Base-by-base conservation (phyloP, 371 early-diverging fungal species). In the Rhizopus stolonifer region DNA sequence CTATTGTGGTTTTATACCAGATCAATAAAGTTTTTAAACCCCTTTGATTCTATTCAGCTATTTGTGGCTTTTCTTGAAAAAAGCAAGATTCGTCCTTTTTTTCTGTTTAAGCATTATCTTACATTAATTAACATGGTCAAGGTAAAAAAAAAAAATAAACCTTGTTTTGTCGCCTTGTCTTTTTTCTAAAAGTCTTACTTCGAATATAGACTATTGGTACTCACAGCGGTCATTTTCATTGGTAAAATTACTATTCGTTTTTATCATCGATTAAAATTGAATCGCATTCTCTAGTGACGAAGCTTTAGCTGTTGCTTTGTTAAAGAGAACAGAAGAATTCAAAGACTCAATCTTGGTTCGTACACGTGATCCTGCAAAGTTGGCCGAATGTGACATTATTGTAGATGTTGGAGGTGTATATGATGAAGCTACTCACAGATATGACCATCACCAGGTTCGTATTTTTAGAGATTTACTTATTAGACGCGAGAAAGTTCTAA, bases 331-430 rank as follows among this genome's bases (percentile, higher is more conserved):
- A 14, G 69, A 77, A 21, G 79, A 85, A 62, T 96, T 84, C 71
- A 71, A 68, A 49, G 84, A 79, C 24, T 85, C 91, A 49, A 81
- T 72, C 22, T 70, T 98, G 23, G 75, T 93, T 29, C 87, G 99
- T 48, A 90, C 95, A 22, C 90, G 98, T 61, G 98, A 98, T 61
- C 73, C 89, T 1, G 79, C 73, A 8, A 80, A 88, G 26, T 74
- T 98, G 42, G 85, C 75, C 11, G 80, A 80, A 18, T 94, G 92
- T 54, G 93, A 93, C 60, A 84, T 96, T 52, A 92, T 99, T 18
- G 96, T 97, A 13, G 99, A 99, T 68, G 99, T 99, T 4, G 99
- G 99, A 39, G 95, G 93, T 43, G 91, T 87, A 18, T 99, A 95
- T 72, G 90, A 92, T 72, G 93, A 90, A 39, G 72, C 69, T 25